phyloP scores from a whole-genome alignment of 768 basidiomycete species.

The Royoungia palumana region DNA sequence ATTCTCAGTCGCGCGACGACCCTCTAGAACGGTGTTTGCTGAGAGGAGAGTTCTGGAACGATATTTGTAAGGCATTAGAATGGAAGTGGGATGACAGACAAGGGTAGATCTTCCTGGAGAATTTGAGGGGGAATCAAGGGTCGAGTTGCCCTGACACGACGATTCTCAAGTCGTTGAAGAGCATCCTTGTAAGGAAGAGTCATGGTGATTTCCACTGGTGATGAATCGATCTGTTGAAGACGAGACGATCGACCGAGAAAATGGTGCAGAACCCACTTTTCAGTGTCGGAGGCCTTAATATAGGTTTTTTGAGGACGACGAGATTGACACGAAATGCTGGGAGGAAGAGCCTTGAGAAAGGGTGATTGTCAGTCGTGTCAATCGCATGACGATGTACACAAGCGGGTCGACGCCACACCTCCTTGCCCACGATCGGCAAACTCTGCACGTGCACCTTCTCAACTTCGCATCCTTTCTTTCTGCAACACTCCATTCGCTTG shows the following conservation, averaged over 20 bases:
- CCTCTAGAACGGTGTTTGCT: conserved; percentile 87
- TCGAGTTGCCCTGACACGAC: conserved; percentile 79
- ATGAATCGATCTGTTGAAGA: conserved; percentile 18
- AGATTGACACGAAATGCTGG: conserved; percentile 8
- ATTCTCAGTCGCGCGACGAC: conserved; percentile 72
- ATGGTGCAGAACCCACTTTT: conserved; percentile 18
- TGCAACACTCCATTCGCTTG: background rate
- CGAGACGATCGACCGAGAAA: conserved; percentile 1
- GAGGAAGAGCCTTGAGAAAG: background rate
- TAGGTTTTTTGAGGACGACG: conserved; percentile 4
- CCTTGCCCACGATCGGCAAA: conserved; percentile 6
- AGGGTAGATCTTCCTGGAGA: conserved; percentile 87
- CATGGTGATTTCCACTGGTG: conserved; percentile 49
- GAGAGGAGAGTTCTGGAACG: conserved; percentile 62
- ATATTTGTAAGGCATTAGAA: conserved; percentile 2
- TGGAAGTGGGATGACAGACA: conserved; percentile 40
- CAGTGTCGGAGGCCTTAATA: conserved; percentile 9
- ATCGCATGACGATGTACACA: too few relatives aligned
- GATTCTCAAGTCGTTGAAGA: conserved; percentile 78
- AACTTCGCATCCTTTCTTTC: conserved; percentile 2
- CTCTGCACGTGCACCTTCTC: conserved; percentile 7
- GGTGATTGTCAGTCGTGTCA: too few relatives aligned
- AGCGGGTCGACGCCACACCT: too few relatives aligned
- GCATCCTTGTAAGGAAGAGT: conserved; percentile 78
- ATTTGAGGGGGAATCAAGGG: conserved; percentile 95